phyloP scores from a whole-genome alignment of 164 flowering plant genomes.

The Kingdonia uniflora region DNA sequence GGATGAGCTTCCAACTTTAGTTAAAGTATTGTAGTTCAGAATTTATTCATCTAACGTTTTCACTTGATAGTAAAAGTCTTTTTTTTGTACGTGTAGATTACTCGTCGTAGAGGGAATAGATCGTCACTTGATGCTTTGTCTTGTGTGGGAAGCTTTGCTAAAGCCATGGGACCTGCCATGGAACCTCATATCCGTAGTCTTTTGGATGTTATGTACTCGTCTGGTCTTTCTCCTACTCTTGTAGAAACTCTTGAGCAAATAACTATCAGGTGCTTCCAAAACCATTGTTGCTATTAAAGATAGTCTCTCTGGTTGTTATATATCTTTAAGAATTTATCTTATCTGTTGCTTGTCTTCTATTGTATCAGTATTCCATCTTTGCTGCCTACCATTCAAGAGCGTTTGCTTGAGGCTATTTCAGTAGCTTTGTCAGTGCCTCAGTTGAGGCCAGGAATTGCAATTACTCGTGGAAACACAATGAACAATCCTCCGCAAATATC shows the following conservation, averaged over 20 bases:
- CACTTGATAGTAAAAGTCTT: too few relatives aligned
- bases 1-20: too few relatives aligned
- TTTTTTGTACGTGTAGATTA: constrained; percentile 38
- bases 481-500: constrained; percentile 41
- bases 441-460: constrained; percentile 36
- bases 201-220: constrained; percentile 83
- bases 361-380: constrained; percentile 71
- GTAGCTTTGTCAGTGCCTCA: constrained; percentile 62
- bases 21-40: too few relatives aligned
- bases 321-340: too few relatives aligned
- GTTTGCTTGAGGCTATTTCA: constrained; percentile 78
- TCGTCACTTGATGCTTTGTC: constrained; percentile 92
- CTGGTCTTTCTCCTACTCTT: constrained; percentile 74
- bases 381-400: constrained; percentile 82
- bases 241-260: constrained; percentile 86
- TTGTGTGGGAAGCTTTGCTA: constrained; percentile 93
- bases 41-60: too few relatives aligned
- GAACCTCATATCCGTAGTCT: constrained; percentile 78
- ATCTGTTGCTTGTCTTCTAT: background rate
- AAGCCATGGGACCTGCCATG: constrained; percentile 82
- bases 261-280: constrained; percentile 37
- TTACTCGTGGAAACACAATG: constrained; percentile 33
- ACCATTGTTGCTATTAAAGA: too few relatives aligned
- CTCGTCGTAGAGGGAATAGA: constrained; percentile 76
- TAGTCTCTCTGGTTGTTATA: too few relatives aligned